Evolutionary conservation across 208 protist genomes (phyloP), one percentile per base, ranked within the genome.

Genomic region (Trypanosoma congolense): DNA sequence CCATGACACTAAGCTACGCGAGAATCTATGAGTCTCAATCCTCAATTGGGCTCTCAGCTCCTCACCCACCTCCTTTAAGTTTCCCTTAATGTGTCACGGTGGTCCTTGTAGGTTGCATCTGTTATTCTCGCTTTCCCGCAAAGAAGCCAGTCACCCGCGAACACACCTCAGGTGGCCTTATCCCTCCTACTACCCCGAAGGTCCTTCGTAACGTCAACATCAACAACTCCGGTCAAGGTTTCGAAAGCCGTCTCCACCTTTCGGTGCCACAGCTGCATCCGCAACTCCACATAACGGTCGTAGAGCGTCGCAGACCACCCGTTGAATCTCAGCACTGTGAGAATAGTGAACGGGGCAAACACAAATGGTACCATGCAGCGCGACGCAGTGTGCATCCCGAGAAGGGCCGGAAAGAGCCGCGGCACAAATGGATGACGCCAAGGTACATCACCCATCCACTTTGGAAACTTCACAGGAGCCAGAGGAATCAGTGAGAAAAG

Each of bases 371-470:
- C 66, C 47, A 92, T 58, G 42, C 83, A 90, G 38, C 82, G 80
- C 25, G 83, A 93, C 29, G 83, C 83, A 12, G 84, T 52, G 55
- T 83, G 83, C 70, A 93, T 75, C 60, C 88, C 88, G 3, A 95
- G 54, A 9, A 92, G 22, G 8, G 79, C 56, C 9, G 88, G 88
- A 65, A 95, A 95, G 22, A 92, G 68, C 2, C 84, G 77, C 21
- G 88, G 85, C 31, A 95, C 70, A 63, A 89, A 92, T 3, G 79
- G 82, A 49, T 88, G 77, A 25, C 85, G 80, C 83, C 83, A 92
- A 25, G 74, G 75, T 31, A 92, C 85, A 58, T 95, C 83, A 36
- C 85, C 83, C 85, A 92, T 92, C 43, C 76, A 95, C 64, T 85
- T 86, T 4, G 88, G 88, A 36, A 91, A 91, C 56, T 73, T 83